phyloP scores from a whole-genome alignment of 352 stramenopile species.

The Globisporangium takayamanum region DNA sequence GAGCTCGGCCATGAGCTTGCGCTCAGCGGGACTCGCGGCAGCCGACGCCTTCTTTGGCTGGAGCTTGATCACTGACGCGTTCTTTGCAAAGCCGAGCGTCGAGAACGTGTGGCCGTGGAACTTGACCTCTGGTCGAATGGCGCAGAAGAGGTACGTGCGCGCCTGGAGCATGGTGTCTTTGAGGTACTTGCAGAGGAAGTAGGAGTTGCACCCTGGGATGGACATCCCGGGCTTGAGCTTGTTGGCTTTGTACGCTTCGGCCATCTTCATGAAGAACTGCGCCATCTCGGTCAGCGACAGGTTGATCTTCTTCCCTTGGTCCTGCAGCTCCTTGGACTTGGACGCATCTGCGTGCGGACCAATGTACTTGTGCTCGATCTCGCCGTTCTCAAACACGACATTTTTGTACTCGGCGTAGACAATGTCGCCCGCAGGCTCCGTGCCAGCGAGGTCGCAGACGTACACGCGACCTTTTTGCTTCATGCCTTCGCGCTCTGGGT shows the following conservation, averaged over 20 bases:
- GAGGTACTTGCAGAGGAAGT: slow-evolving; percentile 95
- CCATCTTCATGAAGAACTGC: slow-evolving; percentile 97
- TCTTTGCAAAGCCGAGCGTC: slow-evolving; percentile 93
- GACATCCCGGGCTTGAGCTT: slow-evolving; percentile 91
- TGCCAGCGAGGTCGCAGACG: slow-evolving; percentile 91
- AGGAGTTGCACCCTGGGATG: slow-evolving; percentile 93
- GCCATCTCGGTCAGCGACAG: slow-evolving; percentile 93
- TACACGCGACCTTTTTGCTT: slow-evolving; percentile 90
- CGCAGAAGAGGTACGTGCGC: slow-evolving; percentile 91
- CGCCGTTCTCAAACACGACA: slow-evolving; percentile 84
- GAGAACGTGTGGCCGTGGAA: slow-evolving; percentile 93
- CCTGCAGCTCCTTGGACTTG: slow-evolving; percentile 93
- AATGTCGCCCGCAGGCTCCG: slow-evolving; percentile 91
- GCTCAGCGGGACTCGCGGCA: slow-evolving; percentile 85
- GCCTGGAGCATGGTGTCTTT: slow-evolving; percentile 95
- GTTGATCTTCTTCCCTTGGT: slow-evolving; percentile 96
- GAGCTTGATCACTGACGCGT: slow-evolving; percentile 92
- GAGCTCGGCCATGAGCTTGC: slow-evolving; percentile 92
- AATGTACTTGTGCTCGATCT: slow-evolving; percentile 91
- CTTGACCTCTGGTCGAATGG: slow-evolving; percentile 90
- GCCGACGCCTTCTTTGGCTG: slow-evolving; percentile 92
- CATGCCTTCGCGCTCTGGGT: slow-evolving; percentile 85
- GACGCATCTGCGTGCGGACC: slow-evolving; percentile 84
- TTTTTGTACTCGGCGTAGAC: slow-evolving; percentile 94
- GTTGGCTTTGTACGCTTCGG: slow-evolving; percentile 91